Percentiles rank a stretch among this genome's conserved stretches.
These are phyloP conservation scores for Coemansia brasiliensis DNA, from an alignment of 192 early-diverging fungal genomes.

Conservation along the genomic window DNA sequence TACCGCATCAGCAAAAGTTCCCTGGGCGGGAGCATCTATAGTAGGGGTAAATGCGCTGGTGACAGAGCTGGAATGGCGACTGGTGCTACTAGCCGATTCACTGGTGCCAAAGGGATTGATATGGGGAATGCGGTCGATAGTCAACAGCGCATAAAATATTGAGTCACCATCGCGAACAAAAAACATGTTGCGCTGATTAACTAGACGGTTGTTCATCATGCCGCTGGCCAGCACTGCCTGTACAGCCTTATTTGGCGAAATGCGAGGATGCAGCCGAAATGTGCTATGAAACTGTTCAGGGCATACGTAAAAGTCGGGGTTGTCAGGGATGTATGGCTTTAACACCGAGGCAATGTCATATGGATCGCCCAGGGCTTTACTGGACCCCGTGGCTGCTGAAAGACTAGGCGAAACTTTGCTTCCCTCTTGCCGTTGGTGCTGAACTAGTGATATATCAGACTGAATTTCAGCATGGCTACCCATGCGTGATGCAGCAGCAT, in stretches of 20 bases:
- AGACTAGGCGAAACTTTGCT: too few relatives aligned
- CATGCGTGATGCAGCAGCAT: constrained; percentile 5
- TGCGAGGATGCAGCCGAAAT: constrained; percentile 50
- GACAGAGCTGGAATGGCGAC: constrained; percentile 8
- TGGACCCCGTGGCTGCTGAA: background rate
- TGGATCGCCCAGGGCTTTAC: background rate
- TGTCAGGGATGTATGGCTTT: constrained; percentile 33
- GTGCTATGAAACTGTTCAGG: constrained; percentile 35
- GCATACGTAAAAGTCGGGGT: constrained; percentile 35
- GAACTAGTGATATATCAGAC: constrained; percentile 8
- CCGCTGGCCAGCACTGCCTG: constrained; percentile 45
- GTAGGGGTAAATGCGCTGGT: constrained; percentile 17
- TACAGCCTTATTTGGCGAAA: constrained; percentile 18
- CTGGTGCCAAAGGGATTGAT: constrained; percentile 28
- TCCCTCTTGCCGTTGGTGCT: background rate
- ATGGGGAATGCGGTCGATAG: constrained; percentile 31
- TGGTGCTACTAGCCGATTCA: constrained; percentile 1
- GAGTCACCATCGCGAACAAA: constrained; percentile 48
- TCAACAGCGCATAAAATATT: constrained; percentile 43
- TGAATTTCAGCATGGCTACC: constrained; percentile 14
- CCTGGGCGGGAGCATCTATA: constrained; percentile 11
- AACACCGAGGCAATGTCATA: constrained; percentile 45
- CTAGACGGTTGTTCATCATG: constrained; percentile 50
- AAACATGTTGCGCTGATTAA: constrained; percentile 49
- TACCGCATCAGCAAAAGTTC: too few relatives aligned